phyloP scores from a whole-genome alignment of 208 protist genomes.

The Leishmania amazonensis region DNA sequence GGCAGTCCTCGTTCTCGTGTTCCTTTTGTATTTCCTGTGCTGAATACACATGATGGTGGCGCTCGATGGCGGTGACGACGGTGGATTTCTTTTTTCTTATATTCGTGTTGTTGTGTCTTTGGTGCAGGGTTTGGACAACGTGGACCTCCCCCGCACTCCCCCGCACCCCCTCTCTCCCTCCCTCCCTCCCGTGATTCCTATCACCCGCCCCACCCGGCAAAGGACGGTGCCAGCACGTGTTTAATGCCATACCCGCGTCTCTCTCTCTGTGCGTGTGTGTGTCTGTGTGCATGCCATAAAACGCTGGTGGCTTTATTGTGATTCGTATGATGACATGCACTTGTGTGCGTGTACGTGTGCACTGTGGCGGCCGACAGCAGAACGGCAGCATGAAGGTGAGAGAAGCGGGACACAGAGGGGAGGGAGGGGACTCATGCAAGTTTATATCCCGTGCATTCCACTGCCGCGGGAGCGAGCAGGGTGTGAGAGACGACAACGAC shows the following conservation, averaged over 20 bases:
- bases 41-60: background rate
- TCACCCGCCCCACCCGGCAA: background rate
- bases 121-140: background rate
- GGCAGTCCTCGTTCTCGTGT: background rate
- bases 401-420: background rate
- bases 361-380: background rate
- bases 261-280: background rate
- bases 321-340: background rate
- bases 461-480: background rate
- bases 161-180: background rate
- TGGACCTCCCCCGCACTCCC: background rate
- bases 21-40: background rate
- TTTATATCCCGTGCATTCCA: background rate
- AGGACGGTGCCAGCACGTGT: background rate
- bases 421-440: background rate
- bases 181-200: background rate
- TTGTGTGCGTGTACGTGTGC: background rate
- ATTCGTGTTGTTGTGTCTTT: background rate
- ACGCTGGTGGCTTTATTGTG: background rate
- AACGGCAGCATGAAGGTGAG: background rate
- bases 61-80: background rate
- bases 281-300: background rate
- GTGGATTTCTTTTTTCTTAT: background rate
- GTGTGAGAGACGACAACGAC: background rate
- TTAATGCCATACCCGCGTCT: background rate